Conservation (phyloP, 2,329 filamentous ascomycete genomes). For the Zalaria sp. region DNA sequence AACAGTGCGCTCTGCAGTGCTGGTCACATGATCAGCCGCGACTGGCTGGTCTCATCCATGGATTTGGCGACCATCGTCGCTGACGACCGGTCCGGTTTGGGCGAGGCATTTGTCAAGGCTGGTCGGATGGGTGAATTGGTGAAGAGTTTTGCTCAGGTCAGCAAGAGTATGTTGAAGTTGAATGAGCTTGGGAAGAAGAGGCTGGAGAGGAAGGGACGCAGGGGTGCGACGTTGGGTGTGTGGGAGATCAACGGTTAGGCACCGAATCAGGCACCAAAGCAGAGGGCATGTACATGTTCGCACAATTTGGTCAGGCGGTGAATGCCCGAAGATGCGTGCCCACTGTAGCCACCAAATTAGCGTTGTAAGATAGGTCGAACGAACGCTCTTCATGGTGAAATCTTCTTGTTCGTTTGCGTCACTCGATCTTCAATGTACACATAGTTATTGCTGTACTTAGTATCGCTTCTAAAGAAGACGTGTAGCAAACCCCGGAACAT, state of each 20-base stretch:
- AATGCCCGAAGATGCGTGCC: no score
- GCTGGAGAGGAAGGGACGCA: conserved; percentile 26
- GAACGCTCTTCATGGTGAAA: no score
- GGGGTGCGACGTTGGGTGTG: conserved; percentile 27
- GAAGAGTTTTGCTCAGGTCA: conserved; percentile 56
- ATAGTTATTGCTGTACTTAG: no score
- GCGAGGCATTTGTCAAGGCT: conserved; percentile 22
- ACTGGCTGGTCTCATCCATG: conserved; percentile 72
- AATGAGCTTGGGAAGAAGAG: conserved; percentile 26
- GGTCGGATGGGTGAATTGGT: conserved; percentile 31
- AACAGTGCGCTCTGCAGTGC: conserved; percentile 68
- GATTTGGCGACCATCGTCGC: conserved; percentile 67
- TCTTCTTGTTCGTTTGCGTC: no score
- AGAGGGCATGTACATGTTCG: no score
- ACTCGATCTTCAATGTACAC: no score
- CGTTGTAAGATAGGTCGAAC: no score
- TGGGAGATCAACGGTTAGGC: conserved; percentile 22
- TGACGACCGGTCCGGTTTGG: conserved; percentile 14
- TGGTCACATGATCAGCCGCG: conserved; percentile 58
- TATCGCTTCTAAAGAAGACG: no score
- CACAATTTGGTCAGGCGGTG: no score
- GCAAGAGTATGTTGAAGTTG: conserved; percentile 51
- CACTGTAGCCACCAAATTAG: no score
- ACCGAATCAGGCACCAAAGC: not conserved
- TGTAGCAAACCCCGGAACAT: no score